A percentile compares a stretch with the other conserved stretches of the same genome.
Conservation (phyloP, 192 early-diverging fungal species). For the Entophlyctis luteolus region DNA sequence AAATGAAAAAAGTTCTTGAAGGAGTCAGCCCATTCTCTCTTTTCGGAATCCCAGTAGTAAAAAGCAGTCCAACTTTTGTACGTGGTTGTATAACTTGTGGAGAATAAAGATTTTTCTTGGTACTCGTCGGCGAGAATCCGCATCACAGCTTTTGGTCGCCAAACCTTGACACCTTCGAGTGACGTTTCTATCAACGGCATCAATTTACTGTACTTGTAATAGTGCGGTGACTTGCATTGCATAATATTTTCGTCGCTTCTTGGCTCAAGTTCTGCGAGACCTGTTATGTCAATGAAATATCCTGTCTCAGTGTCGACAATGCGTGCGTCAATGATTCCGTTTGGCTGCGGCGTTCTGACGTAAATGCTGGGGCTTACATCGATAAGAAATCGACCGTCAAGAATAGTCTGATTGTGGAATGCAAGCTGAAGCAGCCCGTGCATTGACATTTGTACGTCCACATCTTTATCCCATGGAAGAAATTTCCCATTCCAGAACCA, state of each 20-base stretch:
- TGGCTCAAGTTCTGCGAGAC: not conserved
- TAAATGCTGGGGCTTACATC: conserved; percentile 7
- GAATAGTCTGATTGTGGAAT: not conserved
- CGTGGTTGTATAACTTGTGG: not conserved
- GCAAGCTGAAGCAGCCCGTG: not conserved
- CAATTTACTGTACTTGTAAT: not conserved
- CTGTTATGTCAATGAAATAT: conserved; percentile 13
- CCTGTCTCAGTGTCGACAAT: conserved; percentile 17
- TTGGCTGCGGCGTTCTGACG: not conserved
- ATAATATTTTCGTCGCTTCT: not conserved
- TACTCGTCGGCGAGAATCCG: conserved; percentile 27
- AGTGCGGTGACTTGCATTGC: not conserved
- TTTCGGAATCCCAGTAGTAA: too few species aligned
- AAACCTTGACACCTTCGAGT: conserved; percentile 2
- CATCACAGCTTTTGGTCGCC: not conserved
- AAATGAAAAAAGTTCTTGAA: too few species aligned
- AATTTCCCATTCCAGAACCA: conserved; percentile 21
- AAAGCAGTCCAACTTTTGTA: too few species aligned
- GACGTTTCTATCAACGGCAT: conserved; percentile 13
- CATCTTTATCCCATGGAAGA: conserved; percentile 23
- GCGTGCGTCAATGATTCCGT: conserved; percentile 5
- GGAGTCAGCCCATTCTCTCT: too few species aligned
- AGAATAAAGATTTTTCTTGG: not conserved
- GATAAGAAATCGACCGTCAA: not conserved
- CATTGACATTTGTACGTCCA: not conserved